Evolutionary conservation across 192 early-diverging fungal genomes (phyloP).

Genomic region (Allomyces macrogynus): DNA sequence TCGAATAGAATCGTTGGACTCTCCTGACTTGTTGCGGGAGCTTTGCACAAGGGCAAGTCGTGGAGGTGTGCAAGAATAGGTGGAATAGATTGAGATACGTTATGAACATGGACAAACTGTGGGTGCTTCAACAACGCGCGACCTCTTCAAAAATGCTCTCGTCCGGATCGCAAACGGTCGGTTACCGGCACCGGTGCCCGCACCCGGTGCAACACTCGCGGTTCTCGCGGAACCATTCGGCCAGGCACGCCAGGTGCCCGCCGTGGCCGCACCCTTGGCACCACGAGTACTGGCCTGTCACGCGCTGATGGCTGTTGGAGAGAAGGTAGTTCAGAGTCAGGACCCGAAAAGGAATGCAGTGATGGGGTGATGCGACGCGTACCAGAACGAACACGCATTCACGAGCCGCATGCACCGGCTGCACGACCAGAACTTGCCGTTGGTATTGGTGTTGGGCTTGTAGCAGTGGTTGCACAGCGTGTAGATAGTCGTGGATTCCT

Average conservation of each 20-base stretch:
- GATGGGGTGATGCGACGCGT: constrained; percentile 3
- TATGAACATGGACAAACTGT: too few relatives aligned
- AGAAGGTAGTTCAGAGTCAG: constrained; percentile 1
- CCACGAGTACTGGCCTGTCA: constrained; percentile 53
- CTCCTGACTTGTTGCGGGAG: too few relatives aligned
- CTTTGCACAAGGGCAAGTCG: too few relatives aligned
- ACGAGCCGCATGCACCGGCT: constrained; percentile 41
- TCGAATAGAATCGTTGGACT: too few relatives aligned
- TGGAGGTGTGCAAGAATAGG: too few relatives aligned
- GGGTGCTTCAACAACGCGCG: too few relatives aligned
- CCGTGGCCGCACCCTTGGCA: constrained; percentile 65
- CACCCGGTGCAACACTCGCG: constrained; percentile 55
- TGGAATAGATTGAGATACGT: too few relatives aligned
- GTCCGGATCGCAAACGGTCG: background rate
- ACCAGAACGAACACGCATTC: constrained; percentile 51
- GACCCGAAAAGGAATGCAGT: background rate
- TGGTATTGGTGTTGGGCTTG: constrained; percentile 28
- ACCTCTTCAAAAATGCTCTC: background rate
- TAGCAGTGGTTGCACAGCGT: constrained; percentile 44
- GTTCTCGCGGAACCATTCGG: constrained; percentile 41
- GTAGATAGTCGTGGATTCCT: constrained; percentile 55
- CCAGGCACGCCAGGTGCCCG: constrained; percentile 49
- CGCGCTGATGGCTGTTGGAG: constrained; percentile 37
- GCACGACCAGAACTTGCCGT: constrained; percentile 37
- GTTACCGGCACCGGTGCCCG: constrained; percentile 32